Evolutionary conservation across 495 filamentous ascomycete genomes (phyloP).

Genomic region (Aspergillus haitiensis): DNA sequence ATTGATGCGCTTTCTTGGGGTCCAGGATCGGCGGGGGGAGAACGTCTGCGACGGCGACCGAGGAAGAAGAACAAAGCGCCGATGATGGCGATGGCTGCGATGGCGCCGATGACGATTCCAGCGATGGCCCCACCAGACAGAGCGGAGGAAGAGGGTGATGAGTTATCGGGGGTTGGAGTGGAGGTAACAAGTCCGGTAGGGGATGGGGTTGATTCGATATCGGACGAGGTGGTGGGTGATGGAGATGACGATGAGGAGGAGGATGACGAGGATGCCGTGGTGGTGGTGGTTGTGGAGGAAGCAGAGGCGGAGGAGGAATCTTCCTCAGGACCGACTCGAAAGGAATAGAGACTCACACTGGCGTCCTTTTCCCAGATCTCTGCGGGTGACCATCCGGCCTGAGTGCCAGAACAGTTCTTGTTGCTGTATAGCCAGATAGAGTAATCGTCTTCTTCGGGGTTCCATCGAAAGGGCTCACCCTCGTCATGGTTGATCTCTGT

Average conservation of each 20-base stretch:
- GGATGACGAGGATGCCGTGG: not conserved
- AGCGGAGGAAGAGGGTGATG: not conserved
- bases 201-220: not conserved
- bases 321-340: not conserved
- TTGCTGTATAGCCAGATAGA: not conserved
- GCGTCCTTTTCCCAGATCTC: not conserved
- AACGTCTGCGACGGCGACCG: not conserved
- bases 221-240: not conserved
- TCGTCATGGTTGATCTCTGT: constrained; percentile 7
- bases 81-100: not conserved
- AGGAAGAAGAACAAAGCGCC: constrained; percentile 12
- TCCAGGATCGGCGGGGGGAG: not conserved
- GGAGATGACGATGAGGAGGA: not conserved
- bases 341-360: not conserved
- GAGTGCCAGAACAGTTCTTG: not conserved
- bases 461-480: not conserved
- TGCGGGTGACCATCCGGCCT: not conserved
- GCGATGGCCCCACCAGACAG: constrained; percentile 1
- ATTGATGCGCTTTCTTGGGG: not conserved
- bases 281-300: not conserved
- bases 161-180: constrained; percentile 1
- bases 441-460: not conserved
- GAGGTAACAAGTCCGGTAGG: not conserved
- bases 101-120: constrained; percentile 5
- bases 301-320: too few species aligned